Conservation (phyloP, 2,329 filamentous ascomycete genomes). For the Bipolaris sorokiniana region DNA sequence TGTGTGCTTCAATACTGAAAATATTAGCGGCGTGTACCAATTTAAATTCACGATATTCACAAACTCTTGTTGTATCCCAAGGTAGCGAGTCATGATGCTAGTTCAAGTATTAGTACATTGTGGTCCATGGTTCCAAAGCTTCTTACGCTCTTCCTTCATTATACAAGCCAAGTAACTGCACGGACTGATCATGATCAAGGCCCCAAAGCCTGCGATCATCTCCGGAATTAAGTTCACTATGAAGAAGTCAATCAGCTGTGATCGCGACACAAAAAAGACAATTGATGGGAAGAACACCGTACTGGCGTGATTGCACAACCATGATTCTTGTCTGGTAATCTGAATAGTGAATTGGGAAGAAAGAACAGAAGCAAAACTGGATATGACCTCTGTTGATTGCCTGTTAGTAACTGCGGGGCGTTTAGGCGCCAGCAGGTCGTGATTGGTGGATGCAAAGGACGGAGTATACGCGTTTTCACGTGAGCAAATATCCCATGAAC, state of each 20-base stretch:
- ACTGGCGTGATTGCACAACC: neutral
- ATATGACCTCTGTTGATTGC: neutral
- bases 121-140: neutral
- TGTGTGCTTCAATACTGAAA: neutral
- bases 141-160: constrained; percentile 9
- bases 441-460: neutral
- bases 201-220: constrained; percentile 1
- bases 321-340: neutral
- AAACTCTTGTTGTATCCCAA: neutral
- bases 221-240: neutral
- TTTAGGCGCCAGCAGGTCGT: neutral
- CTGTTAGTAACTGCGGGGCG: neutral
- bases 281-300: neutral
- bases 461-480: constrained; percentile 1
- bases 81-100: neutral
- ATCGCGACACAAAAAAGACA: neutral
- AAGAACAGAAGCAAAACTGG: neutral
- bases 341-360: neutral
- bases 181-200: constrained; percentile 1
- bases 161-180: neutral
- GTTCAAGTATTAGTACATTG: neutral
- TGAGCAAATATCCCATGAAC: neutral
- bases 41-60: neutral
- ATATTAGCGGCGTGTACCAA: neutral
- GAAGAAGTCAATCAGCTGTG: neutral